Evolutionary conservation across 2,329 filamentous ascomycete species (phyloP), one percentile per base, ranked within the genome.

Genomic region (Pseudovirgaria hyperparasitica): DNA sequence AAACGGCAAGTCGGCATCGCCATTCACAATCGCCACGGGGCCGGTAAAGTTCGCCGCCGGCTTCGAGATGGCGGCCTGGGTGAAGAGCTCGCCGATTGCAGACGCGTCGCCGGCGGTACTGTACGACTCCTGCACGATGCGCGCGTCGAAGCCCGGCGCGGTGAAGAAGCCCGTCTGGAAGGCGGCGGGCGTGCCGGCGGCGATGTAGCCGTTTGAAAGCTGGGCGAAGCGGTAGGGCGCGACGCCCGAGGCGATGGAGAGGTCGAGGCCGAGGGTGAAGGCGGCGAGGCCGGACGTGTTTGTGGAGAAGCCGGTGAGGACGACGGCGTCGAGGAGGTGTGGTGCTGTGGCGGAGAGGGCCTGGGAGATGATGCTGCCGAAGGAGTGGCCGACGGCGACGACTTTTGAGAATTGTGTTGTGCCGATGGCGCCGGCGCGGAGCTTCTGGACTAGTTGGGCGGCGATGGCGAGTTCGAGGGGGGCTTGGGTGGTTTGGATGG

Each of bases 361-460:
- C 34, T 50, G 40, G 9, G 46, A 50, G 28, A 55, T 34, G 27
- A 49, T 43, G 28, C 43, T 46, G 25, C 56, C 55, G 30, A 50
- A 50, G 13, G 48, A 54, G 34, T 62, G 58, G 9, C 54, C 57
- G 8, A 55, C 48, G 9, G 50, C 54, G 9, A 59, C 41, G 16
- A 62, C 45, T 5, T 48, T 47, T 13, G 38, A 33, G 39, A 57
- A 54, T 5, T 20, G 29, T 16, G 37, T 34, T 12, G 42, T 37
- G 25, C 39, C 35, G 32, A 55, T 36, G 6, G n/a, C 27, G 15
- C 44, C 52, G 8, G 23, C 29, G 9, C 42, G 42, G 14, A 60
- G 42, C 19, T 37, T 36, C 9, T 28, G 31, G 16, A 47, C 41
- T 16, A 60, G 40, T n/a, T 37, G 25, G 30, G 56, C 48, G 4